phyloP scores from a whole-genome alignment of 192 early-diverging fungal genomes.

The Coemansia sp. region DNA sequence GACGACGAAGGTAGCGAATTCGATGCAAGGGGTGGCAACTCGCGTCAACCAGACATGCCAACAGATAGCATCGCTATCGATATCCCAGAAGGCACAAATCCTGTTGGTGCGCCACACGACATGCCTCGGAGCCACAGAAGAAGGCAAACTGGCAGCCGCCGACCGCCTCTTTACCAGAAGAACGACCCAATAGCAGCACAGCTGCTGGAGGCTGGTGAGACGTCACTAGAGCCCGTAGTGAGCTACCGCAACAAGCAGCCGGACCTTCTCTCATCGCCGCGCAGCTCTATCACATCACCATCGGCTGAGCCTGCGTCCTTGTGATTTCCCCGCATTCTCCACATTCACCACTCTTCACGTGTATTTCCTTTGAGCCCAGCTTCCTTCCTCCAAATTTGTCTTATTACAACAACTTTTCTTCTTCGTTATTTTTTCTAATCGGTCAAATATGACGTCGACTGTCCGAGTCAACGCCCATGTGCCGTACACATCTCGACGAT shows the following conservation, averaged over 20 bases:
- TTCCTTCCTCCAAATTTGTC: neutral
- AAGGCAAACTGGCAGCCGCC: conserved; percentile 12
- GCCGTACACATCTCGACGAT: conserved; percentile 48
- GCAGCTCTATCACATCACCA: neutral
- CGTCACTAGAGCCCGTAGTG: conserved; percentile 41
- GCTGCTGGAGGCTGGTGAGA: conserved; percentile 48
- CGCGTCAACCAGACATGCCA: neutral
- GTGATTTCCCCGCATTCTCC: neutral
- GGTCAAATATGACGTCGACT: conserved; percentile 25
- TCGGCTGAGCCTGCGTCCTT: conserved; percentile 3
- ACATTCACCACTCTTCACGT: neutral
- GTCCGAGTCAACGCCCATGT: conserved; percentile 19
- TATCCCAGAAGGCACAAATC: neutral
- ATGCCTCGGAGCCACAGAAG: conserved; percentile 6
- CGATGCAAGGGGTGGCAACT: neutral
- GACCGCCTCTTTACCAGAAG: conserved; percentile 44
- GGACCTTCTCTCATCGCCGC: conserved; percentile 10
- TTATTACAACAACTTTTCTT: neutral
- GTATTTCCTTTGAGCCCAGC: neutral
- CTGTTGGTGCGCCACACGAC: conserved; percentile 3
- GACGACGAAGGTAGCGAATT: neutral
- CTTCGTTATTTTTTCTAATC: neutral
- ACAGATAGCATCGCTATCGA: conserved; percentile 27
- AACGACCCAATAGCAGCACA: conserved; percentile 52
- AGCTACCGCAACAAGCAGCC: conserved; percentile 43